These are phyloP conservation scores for Cryptococcus sp. DNA, from an alignment of 1,284 basidiomycete genomes.

Conservation along the genomic window DNA sequence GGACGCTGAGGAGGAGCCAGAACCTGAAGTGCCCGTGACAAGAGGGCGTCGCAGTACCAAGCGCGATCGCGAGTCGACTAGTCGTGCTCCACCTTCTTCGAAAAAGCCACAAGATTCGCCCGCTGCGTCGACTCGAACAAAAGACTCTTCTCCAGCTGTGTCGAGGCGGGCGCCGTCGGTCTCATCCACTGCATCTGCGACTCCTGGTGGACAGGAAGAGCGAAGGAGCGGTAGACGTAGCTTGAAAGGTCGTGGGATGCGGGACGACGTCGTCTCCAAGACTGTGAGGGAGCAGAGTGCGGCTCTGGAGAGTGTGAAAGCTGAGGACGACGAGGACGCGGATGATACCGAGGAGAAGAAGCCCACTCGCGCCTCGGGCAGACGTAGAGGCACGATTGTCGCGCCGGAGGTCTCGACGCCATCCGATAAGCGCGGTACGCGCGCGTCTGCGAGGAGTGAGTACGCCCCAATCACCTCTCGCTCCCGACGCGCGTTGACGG, in stretches of 20 bases:
- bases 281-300: slow-evolving; percentile 34
- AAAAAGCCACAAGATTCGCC: slow-evolving; percentile 25
- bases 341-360: slow-evolving; percentile 20
- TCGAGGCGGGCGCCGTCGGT: slow-evolving; percentile 36
- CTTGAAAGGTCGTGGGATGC: slow-evolving; percentile 22
- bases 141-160: slow-evolving; percentile 29
- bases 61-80: slow-evolving; percentile 18
- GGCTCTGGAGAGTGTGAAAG: slow-evolving; percentile 33
- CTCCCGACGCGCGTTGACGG: not conserved
- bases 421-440: slow-evolving; percentile 20
- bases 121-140: slow-evolving; percentile 16
- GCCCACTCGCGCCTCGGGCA: slow-evolving; percentile 25
- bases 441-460: slow-evolving; percentile 25
- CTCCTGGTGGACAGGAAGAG: slow-evolving; percentile 23
- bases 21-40: slow-evolving; percentile 11
- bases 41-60: slow-evolving; percentile 28
- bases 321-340: slow-evolving; percentile 28
- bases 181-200: slow-evolving; percentile 30
- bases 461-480: not conserved
- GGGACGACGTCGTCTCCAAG: slow-evolving; percentile 43
- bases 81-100: not conserved
- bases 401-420: slow-evolving; percentile 11
- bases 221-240: slow-evolving; percentile 15
- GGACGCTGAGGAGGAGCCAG: slow-evolving; percentile 11
- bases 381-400: slow-evolving; percentile 25